phyloP scores from a whole-genome alignment of 2,329 filamentous ascomycete genomes.

The Ophiostoma novo-ulmi region DNA sequence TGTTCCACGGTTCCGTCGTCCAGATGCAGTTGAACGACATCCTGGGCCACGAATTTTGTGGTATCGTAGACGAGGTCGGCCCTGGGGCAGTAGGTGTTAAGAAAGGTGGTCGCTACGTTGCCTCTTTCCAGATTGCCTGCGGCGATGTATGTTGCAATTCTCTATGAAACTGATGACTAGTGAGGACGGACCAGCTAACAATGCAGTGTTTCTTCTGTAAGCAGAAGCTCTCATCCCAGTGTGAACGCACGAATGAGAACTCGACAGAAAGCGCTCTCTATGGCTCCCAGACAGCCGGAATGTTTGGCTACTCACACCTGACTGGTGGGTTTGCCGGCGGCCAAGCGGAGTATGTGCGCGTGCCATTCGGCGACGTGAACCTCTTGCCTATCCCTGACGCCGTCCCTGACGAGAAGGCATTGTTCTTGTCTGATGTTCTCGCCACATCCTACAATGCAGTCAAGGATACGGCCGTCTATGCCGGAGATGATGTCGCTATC shows the following conservation, averaged over 20 bases:
- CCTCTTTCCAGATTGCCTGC: constrained; percentile 78
- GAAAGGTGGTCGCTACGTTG: constrained; percentile 67
- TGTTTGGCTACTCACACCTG: constrained; percentile 72
- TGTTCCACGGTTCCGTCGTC: constrained; percentile 52
- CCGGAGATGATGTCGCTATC: constrained; percentile 71
- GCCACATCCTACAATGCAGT: constrained; percentile 76
- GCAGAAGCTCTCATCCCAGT: constrained; percentile 72
- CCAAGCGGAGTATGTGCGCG: constrained; percentile 80
- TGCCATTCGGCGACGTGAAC: constrained; percentile 76
- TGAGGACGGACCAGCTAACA: not conserved
- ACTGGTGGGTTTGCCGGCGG: constrained; percentile 83
- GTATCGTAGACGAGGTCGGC: constrained; percentile 53
- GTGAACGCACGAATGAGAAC: constrained; percentile 74
- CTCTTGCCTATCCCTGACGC: constrained; percentile 70
- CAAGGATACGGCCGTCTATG: constrained; percentile 75
- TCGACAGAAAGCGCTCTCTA: constrained; percentile 69
- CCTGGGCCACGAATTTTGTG: constrained; percentile 59
- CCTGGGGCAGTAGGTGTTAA: constrained; percentile 49
- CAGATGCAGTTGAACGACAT: constrained; percentile 62
- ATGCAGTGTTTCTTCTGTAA: constrained; percentile 68
- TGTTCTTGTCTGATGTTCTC: constrained; percentile 78
- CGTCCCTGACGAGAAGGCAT: constrained; percentile 75
- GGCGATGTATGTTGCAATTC: constrained; percentile 36
- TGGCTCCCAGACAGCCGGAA: constrained; percentile 67
- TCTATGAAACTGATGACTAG: not conserved